phyloP scores from a whole-genome alignment of 2,329 filamentous ascomycete species.

The Epichloe baconii region DNA sequence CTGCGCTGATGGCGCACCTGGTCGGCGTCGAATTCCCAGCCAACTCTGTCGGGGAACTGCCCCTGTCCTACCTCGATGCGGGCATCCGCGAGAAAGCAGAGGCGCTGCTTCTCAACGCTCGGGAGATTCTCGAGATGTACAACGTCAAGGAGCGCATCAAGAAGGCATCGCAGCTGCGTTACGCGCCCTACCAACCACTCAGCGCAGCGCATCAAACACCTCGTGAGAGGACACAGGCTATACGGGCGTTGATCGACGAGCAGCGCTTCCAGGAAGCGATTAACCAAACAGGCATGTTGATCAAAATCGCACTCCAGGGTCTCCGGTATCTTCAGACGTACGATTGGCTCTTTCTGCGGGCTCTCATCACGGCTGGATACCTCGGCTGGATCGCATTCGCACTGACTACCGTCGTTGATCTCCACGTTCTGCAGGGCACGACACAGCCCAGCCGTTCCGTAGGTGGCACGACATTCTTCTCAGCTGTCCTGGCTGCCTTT shows the following conservation, averaged over 20 bases:
- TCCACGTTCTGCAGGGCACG: constrained; percentile 4
- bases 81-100: constrained; percentile 64
- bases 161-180: constrained; percentile 60
- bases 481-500: constrained; percentile 59
- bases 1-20: constrained; percentile 89
- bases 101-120: constrained; percentile 72
- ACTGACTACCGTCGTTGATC: constrained; percentile 71
- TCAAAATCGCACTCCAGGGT: constrained; percentile 65
- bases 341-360: constrained; percentile 90
- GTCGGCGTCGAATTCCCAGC: constrained; percentile 81
- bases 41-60: constrained; percentile 90
- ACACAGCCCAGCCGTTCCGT: constrained; percentile 40
- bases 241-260: too few relatives aligned
- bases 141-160: constrained; percentile 84
- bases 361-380: constrained; percentile 84
- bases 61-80: constrained; percentile 67
- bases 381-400: constrained; percentile 93
- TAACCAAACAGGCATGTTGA: constrained; percentile 59
- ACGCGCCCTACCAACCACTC: constrained; percentile 61
- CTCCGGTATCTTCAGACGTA: constrained; percentile 94
- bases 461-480: constrained; percentile 50
- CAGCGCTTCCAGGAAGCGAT: constrained; percentile 52
- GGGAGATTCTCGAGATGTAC: constrained; percentile 89
- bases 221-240: too few relatives aligned
- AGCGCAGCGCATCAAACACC: constrained; percentile 44